Evolutionary conservation across 768 basidiomycete species (phyloP).

Genomic region (Lactarius quietus): DNA sequence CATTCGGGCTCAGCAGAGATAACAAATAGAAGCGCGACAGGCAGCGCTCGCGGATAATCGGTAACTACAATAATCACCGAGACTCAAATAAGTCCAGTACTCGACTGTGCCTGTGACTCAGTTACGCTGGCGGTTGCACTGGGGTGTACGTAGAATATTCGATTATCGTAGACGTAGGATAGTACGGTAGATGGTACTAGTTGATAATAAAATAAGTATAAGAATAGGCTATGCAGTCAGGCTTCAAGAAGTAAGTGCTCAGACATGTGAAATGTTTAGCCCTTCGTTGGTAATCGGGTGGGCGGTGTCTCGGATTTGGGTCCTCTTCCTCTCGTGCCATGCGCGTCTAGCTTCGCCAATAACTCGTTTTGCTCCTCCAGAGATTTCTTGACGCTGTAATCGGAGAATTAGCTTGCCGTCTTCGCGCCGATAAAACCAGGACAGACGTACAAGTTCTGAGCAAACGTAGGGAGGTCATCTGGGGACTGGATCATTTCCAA

Average conservation of each 20-base stretch:
- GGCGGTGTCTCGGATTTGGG: background rate
- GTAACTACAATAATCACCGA: background rate
- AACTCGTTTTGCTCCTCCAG: slow-evolving; percentile 29
- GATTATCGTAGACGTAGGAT: background rate
- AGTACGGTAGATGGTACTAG: background rate
- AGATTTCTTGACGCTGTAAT: slow-evolving; percentile 27
- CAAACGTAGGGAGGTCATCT: slow-evolving; percentile 53
- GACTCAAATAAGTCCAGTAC: background rate
- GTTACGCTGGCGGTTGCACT: no score
- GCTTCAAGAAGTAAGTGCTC: no score
- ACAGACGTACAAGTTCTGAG: slow-evolving; percentile 57
- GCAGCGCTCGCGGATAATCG: background rate
- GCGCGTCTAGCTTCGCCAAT: slow-evolving; percentile 28
- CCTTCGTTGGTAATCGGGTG: background rate
- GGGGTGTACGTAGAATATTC: background rate
- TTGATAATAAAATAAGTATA: slow-evolving; percentile 14
- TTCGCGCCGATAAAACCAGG: background rate
- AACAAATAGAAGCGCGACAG: background rate
- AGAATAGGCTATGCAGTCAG: background rate
- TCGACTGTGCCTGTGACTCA: background rate
- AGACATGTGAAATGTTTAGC: background rate
- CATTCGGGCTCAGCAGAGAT: background rate
- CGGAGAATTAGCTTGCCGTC: background rate
- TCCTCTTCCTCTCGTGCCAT: slow-evolving; percentile 6
- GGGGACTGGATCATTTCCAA: slow-evolving; percentile 55